Evolutionary conservation across 306 rosid genomes (phyloP).

Genomic region (Quercus aquifolioides): DNA sequence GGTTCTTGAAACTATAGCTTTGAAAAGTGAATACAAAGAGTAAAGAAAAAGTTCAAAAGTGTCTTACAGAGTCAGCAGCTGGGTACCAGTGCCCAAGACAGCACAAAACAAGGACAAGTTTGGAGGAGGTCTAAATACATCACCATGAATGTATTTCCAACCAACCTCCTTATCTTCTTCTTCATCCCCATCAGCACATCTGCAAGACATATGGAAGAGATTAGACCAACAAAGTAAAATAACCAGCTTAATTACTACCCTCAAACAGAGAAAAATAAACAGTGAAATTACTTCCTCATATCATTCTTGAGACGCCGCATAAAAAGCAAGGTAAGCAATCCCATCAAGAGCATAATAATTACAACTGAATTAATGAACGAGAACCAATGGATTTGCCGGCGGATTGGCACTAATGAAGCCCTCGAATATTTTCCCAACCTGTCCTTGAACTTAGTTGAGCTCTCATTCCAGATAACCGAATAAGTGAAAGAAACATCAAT

Average conservation of each 20-base stretch:
- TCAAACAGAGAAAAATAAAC: conserved; percentile 13
- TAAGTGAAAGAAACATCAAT: conserved; percentile 67
- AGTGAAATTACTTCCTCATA: conserved; percentile 59
- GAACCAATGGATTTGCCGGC: conserved; percentile 75
- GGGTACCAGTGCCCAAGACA: conserved; percentile 77
- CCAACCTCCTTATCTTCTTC: conserved; percentile 84
- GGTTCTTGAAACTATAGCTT: conserved; percentile 6
- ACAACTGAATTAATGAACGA: conserved; percentile 70
- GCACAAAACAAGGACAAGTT: conserved; percentile 67
- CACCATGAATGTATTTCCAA: conserved; percentile 76
- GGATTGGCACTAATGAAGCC: conserved; percentile 58
- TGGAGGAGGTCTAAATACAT: conserved; percentile 72
- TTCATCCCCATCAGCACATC: conserved; percentile 51
- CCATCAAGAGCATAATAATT: conserved; percentile 68
- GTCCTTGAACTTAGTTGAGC: conserved; percentile 44
- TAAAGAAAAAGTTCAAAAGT: conserved; percentile 23
- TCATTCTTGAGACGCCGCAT: conserved; percentile 68
- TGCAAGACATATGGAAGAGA: conserved; percentile 20
- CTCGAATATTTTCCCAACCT: conserved; percentile 67
- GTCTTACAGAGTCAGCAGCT: conserved; percentile 76
- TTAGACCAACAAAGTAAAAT: conserved; percentile 19
- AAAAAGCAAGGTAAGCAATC: conserved; percentile 67
- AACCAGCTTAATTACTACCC: background rate
- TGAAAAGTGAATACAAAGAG: conserved; percentile 9
- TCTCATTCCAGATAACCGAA: conserved; percentile 69